Base-by-base conservation (phyloP, 345 rosid species). In the Nephelium lappaceum region DNA sequence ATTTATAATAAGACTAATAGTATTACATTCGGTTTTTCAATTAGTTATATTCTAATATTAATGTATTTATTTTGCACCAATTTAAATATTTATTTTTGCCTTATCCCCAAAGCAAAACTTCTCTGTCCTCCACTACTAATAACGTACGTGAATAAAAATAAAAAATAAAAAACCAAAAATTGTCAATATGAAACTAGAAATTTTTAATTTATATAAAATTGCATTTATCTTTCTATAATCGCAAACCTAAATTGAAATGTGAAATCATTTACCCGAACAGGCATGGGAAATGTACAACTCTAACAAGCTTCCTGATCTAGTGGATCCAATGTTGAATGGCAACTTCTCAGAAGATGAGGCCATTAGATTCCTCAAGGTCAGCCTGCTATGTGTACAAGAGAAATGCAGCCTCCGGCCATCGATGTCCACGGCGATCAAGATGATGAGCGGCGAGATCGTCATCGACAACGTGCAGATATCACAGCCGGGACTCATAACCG, bases 221-320 rank as follows among this genome's bases (percentile, higher is more conserved):
- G 31, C 31, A 27, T 27, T 31, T 64, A 64, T 64, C 42, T 64
- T 64, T 15, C 8, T 69, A 45, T 23, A 70, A 49, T 5, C 43
- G 16, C 11, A 27, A 49, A 53, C 43, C 43, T 53, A 71, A 53
- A 51, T 18, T 49, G 45, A 73, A 65, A 41, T 72, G 11, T 41
- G 66, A 39, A 65, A 64, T 31, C 8, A 21, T 21, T 49, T 6
- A 11, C 12, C 49, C 62, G 23, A 38, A 75, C 79, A 83, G 88
- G 86, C 86, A 38, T 83, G 86, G 86, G 77, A 81, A 74, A 73
- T 81, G 88, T 81, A 81, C 80, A 74, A 61, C 43, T 57, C 51
- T 0, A 36, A 74, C 11, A 47, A 76, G 80, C 81, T 86, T 39
- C 11, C 58, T 18, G 51, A 78, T 27, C 75, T 75, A 4, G 72